phyloP scores from a whole-genome alignment of 2,329 filamentous ascomycete genomes.

The Penicillium glabrum region DNA sequence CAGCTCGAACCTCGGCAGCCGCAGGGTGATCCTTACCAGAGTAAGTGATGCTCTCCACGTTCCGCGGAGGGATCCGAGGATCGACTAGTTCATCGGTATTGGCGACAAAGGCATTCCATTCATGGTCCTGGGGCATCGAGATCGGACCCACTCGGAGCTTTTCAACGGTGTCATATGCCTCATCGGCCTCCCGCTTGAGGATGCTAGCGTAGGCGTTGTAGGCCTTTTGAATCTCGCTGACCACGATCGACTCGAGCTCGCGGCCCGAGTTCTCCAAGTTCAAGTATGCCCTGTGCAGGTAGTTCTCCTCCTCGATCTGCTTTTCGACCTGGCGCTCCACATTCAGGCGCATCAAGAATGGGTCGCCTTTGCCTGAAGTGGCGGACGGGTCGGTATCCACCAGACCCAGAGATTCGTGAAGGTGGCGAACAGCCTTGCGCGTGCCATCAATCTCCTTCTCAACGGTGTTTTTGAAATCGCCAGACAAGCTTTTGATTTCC shows the following conservation, averaged over 20 bases:
- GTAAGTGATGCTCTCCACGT: conserved; percentile 81
- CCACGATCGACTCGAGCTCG: conserved; percentile 93
- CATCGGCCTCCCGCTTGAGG: conserved; percentile 85
- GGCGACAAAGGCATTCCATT: conserved; percentile 83
- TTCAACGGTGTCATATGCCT: conserved; percentile 73
- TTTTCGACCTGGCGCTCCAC: conserved; percentile 89
- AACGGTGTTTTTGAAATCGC: conserved; percentile 95
- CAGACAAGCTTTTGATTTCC: conserved; percentile 89
- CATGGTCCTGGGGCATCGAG: conserved; percentile 88
- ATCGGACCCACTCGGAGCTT: conserved; percentile 81
- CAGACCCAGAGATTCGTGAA: conserved; percentile 80
- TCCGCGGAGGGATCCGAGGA: conserved; percentile 74
- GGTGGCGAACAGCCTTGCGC: conserved; percentile 70
- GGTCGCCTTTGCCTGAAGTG: conserved; percentile 84
- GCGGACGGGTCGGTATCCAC: conserved; percentile 74
- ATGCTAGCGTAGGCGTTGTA: conserved; percentile 94
- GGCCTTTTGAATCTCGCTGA: conserved; percentile 96
- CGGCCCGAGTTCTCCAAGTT: conserved; percentile 93
- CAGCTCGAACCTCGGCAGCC: conserved; percentile 80
- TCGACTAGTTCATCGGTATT: conserved; percentile 84
- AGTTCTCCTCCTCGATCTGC: conserved; percentile 96
- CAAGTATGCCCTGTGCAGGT: conserved; percentile 88
- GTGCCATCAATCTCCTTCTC: conserved; percentile 92
- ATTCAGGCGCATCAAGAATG: conserved; percentile 79
- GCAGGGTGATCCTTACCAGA: conserved; percentile 84